Conservation (phyloP, 805 yeast genomes). For the Vanderwaltozyma tropicalis region DNA sequence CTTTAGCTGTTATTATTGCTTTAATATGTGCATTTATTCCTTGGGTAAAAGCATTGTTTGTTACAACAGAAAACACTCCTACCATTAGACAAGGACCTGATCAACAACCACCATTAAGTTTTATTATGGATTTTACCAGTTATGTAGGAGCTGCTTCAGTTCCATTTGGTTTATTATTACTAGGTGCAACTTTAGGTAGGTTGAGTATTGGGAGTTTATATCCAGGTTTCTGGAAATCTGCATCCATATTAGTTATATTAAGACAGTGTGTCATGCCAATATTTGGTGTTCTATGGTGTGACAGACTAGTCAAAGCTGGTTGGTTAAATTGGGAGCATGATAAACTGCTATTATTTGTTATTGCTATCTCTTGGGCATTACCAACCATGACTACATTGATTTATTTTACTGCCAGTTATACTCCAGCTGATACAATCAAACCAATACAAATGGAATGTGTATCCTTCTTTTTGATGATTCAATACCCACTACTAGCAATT, state of each 20-base stretch:
- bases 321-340: slow-evolving; percentile 46
- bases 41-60: slow-evolving; percentile 71
- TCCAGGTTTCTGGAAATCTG: slow-evolving; percentile 57
- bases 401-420: slow-evolving; percentile 77
- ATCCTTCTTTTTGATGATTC: slow-evolving; percentile 64
- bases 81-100: slow-evolving; percentile 74
- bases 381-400: slow-evolving; percentile 88
- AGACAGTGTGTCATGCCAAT: slow-evolving; percentile 70
- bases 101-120: slow-evolving; percentile 70
- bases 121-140: slow-evolving; percentile 67
- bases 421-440: slow-evolving; percentile 47
- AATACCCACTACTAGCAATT: slow-evolving; percentile 57
- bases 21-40: slow-evolving; percentile 74
- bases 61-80: slow-evolving; percentile 33
- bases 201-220: slow-evolving; percentile 52
- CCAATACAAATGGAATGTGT: slow-evolving; percentile 68
- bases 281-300: slow-evolving; percentile 57
- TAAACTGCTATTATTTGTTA: slow-evolving; percentile 57
- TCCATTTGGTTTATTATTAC: slow-evolving; percentile 71
- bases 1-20: slow-evolving; percentile 56
- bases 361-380: slow-evolving; percentile 64
- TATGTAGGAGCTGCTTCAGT: slow-evolving; percentile 86
- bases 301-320: slow-evolving; percentile 54
- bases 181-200: slow-evolving; percentile 86
- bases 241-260: slow-evolving; percentile 44